Evolutionary conservation across 768 basidiomycete species (phyloP), one percentile per base, ranked within the genome.

Genomic region (Jaapia argillacea): DNA sequence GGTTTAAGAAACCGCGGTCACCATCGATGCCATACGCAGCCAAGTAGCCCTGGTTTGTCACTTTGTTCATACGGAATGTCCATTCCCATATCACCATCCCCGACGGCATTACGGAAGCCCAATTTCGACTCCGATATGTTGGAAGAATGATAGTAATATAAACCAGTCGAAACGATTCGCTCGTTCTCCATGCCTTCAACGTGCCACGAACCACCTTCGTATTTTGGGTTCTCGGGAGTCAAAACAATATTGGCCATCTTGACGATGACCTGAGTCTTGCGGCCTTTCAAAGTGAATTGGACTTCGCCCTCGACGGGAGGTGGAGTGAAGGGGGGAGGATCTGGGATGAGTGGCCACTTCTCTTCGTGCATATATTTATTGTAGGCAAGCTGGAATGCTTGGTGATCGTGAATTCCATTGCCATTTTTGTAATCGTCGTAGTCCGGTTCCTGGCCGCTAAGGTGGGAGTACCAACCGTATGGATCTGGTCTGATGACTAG

Each of bases 131-230:
- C 37, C 4, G 59, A 58, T 41, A 66, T 60, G 49, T 70, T 69
- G 5, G 51, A 52, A 14, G 42, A 53, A 18, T 58, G 56, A 27
- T 60, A 60, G 33, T 56, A 62, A 26, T 58, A 58, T 4, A 58
- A 46, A 22, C 57, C 55, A 2, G 51, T 40, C 2, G 56, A 45
- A 6, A 58, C 50, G 10, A 57, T 57, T 16, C 24, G 28, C 37
- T 58, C 57, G 47, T 58, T 57, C n/a, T 24, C 23, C 57, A 58
- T 57, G 14, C 57, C 66, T 48, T 67, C 66, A 33, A 65, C 56
- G 45, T 67, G 66, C 66, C 66, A 68, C 4, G 48, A 54, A 16
- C 66, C 64, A 13, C 66, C 66, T 0, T 41, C 47, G 49, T 66
- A 67, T 3, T 52, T 48, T 1, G 66, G 66, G 37, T 60, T 58